Evolutionary conservation across 345 rosid species (phyloP).

Genomic region (Combretum micranthum): DNA sequence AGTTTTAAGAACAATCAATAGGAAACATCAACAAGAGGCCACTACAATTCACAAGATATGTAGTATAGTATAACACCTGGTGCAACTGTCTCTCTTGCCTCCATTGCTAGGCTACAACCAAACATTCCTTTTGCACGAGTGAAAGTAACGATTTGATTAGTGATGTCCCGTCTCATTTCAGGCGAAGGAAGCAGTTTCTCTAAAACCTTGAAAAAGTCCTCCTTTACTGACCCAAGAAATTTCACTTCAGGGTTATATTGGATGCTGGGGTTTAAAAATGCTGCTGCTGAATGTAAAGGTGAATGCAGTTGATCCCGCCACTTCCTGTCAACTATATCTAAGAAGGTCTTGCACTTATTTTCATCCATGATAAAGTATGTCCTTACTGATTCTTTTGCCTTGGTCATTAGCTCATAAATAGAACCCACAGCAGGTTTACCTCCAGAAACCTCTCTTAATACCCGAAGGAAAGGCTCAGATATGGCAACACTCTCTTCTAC

Average conservation of each 20-base stretch:
- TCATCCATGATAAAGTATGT: conserved; percentile 91
- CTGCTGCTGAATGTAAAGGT: conserved; percentile 81
- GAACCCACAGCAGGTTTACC: conserved; percentile 75
- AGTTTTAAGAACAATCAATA: neutral
- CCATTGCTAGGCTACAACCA: conserved; percentile 75
- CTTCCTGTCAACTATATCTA: conserved; percentile 68
- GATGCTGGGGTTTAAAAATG: conserved; percentile 73
- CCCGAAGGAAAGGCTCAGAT: conserved; percentile 78
- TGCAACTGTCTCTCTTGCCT: conserved; percentile 64
- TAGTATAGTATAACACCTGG: conserved; percentile 38
- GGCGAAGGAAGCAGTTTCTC: conserved; percentile 87
- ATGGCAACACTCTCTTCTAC: conserved; percentile 81
- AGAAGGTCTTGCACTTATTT: conserved; percentile 66
- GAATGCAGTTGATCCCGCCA: conserved; percentile 83
- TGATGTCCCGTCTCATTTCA: conserved; percentile 75
- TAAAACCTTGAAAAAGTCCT: conserved; percentile 70
- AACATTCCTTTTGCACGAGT: conserved; percentile 78
- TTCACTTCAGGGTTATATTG: conserved; percentile 81
- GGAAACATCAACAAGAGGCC: neutral
- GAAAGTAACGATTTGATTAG: conserved; percentile 66
- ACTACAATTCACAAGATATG: neutral
- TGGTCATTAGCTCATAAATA: conserved; percentile 75
- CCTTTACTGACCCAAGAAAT: conserved; percentile 62
- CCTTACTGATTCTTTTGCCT: conserved; percentile 75
- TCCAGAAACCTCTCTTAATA: conserved; percentile 73